Evolutionary conservation across 129 eudicot genomes (phyloP), one percentile per base, ranked within the genome.

Genomic region (Flaveria sonorensis): DNA sequence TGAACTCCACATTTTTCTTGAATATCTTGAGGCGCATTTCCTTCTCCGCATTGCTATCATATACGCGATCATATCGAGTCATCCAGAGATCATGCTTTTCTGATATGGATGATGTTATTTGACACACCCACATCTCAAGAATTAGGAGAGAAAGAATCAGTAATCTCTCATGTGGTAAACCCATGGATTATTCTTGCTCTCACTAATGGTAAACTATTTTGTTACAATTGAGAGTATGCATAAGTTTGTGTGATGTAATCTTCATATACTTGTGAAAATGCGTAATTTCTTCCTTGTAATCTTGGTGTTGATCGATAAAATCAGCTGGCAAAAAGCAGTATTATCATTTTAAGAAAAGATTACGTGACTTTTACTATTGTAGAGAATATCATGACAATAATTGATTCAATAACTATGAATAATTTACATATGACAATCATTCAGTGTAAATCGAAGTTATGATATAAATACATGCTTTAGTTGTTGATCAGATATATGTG

Each of bases 1-100:
- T 40, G 36, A 28, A 76, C 68, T 79, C 74, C 51, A 86, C 81
- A 65, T 79, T 86, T 1, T 72, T 74, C 70, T 76, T 72, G 71
- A 86, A 86, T 64, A 80, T 68, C 19, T 79, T 51, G 64, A 66
- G 64, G 3, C 87, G 82, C 32, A 6, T 72, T 30, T 77, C 83
- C 81, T 82, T 79, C 61, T 86, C 89, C 1, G 57, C 55, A 12
- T 68, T 43, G 19, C 68, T 73, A 1, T 76, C 55, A 53, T 86
- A 86, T 3, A 77, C 79, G n/a, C 87, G 89, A 23, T 75, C 87
- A 48, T 75, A 23, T 5, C 10, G 77, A 55, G 67, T 71, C 86
- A 79, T 86, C 87, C 87, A 82, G 18, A 69, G 80, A 76, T 86
- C 85, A 40, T 82, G 85, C 55, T 47, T 79, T 48, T 79, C 71